Conservation (phyloP, 2,329 filamentous ascomycete species). For the Pezicula carpinea region DNA sequence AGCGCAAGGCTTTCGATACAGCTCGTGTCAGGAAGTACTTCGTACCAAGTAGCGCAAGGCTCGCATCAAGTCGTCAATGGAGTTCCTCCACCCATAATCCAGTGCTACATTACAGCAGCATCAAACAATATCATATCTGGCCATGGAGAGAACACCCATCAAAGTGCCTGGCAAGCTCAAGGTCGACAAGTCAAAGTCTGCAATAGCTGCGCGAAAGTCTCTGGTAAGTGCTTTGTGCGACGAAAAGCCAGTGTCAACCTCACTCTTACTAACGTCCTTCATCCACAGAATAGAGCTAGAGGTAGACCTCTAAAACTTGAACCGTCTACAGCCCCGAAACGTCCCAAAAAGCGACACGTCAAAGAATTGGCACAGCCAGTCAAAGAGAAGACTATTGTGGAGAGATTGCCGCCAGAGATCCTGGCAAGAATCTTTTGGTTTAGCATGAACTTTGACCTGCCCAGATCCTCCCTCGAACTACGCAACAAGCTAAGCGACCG, state of each 20-base stretch:
- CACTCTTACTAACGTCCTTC: conserved; percentile 2
- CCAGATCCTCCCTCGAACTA: conserved; percentile 25
- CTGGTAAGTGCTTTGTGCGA: conserved; percentile 12
- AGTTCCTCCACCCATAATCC: no score
- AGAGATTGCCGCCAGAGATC: conserved; percentile 27
- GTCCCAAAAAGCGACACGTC: conserved; percentile 7
- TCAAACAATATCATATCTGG: no score
- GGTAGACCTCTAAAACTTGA: conserved; percentile 16
- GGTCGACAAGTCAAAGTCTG: conserved; percentile 16
- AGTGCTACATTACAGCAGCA: no score
- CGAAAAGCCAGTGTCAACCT: no score
- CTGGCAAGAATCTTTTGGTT: conserved; percentile 25
- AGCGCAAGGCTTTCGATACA: no score
- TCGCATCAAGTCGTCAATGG: no score
- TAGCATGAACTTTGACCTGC: conserved; percentile 24
- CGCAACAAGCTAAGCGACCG: conserved; percentile 24
- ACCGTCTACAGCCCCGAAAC: not conserved
- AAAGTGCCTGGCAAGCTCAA: conserved; percentile 26
- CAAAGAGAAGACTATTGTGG: conserved; percentile 23
- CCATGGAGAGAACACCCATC: conserved; percentile 27
- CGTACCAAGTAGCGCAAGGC: no score
- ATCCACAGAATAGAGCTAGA: conserved; percentile 10
- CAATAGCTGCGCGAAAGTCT: conserved; percentile 16
- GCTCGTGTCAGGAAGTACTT: no score
- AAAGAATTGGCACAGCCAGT: conserved; percentile 24